Evolutionary conservation across 1,284 basidiomycete genomes (phyloP), one percentile per base, ranked within the genome.

Genomic region (Ceratobasidium sp.): DNA sequence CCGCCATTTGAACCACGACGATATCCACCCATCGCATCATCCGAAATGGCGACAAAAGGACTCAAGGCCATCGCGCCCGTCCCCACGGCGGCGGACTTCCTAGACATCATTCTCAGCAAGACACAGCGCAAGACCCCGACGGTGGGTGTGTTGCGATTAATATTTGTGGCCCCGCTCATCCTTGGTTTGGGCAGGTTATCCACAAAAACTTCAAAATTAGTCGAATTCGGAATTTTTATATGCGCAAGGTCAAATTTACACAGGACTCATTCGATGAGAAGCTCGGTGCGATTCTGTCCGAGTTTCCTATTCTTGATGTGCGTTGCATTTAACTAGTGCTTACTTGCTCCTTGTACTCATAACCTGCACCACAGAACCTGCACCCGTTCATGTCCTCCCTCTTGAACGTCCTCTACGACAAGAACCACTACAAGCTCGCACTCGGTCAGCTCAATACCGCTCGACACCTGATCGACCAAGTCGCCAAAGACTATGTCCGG

Each of bases 151-250:
- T 23, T 26, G 16, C 44, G 52, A 55, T 13, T 38, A 8, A 49
- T 50, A 21, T 23, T 26, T n/a, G 32, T 41, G 23, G 46, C 38
- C 41, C 43, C 55, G 44, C 35, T 21, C 30, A 8, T 70, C 32
- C 14, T 14, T 28, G 23, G 50, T 21, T 32, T 28, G 28, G 26
- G 4, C 75, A 94, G 92, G 92, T 94, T 77, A 97, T 98, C 80
- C 95, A 97, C 83, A 96, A 96, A 86, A 98, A 98, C 86, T 98
- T 98, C 87, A 98, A 99, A 86, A 99, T 99, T 82, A 95, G 93
- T 76, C 90, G 95, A 71, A 96, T 96, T 81, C 88, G 95, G 73
- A 91, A 93, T 78, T 93, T 98, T 82, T 98, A 99, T 84, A 98
- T 98, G 97, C 91, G 96, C 81, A 99, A 98, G 83, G 96, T 99